Base-by-base conservation (phyloP, 1,284 basidiomycete species). In the Cryptococcus floricola region DNA sequence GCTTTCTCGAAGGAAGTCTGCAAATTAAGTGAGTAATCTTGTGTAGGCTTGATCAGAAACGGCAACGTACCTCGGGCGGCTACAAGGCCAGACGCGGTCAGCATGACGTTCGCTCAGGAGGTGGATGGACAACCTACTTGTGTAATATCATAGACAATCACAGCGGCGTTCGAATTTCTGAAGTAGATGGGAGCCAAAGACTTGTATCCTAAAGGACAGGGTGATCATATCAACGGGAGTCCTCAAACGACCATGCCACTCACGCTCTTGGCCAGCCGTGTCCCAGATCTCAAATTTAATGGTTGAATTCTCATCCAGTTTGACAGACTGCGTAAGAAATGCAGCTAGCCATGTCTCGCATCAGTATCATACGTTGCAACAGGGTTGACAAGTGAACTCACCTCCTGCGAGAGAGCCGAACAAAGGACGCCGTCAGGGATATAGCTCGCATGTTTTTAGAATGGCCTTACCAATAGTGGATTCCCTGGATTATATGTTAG, bases 221-320 rank as follows among this genome's bases (percentile, higher is more conserved):
- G 14, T 13, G 3, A 19, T 13, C 39, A 16, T n/a, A 14, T 18
- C 19, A 19, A 19, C 25, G n/a, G 12, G 48, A 6, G 25, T 10
- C 46, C n/a, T 4, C 9, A 37, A 6, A 13, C 19, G 18, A 42
- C 42, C 4, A 42, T 18, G 14, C 25, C 19, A 43, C 39, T n/a
- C 53, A 73, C 74, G 73, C 66, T 78, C 76, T 65, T 78, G 76
- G 9, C 76, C 76, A 12, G 76, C 76, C 74, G 75, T 83, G 53
- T 79, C 91, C 91, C 93, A 96, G 71, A 97, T 96, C 81, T 97
- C 94, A 70, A 98, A 97, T 81, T 98, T 98, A 71, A 98, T 89
- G 16, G 87, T 87, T 18, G 89, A 89, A 60, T 87, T 84, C 71
- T 94, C 89, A 59, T 95, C 90, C 43, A 97, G 82, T 19, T 86